Percentiles rank a stretch among this genome's conserved stretches.
Conservation (phyloP, 208 protist genomes). For the Leptomonas seymouri region DNA sequence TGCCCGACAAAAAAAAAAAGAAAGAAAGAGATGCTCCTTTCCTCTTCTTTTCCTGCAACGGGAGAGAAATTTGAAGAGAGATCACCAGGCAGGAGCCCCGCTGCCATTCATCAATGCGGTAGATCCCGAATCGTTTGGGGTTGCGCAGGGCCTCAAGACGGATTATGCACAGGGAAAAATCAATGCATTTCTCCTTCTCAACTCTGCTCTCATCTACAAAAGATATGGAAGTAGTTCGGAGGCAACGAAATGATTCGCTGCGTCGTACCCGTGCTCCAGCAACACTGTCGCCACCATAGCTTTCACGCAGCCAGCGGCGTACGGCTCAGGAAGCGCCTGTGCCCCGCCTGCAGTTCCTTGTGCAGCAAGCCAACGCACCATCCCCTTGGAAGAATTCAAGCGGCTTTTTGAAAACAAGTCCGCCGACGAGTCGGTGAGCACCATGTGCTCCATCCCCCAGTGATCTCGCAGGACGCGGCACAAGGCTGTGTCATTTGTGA, state of each 20-base stretch:
- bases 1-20: too few species aligned
- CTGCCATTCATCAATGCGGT: too few species aligned
- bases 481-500: conserved; percentile 64
- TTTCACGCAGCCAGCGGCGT: conserved; percentile 73
- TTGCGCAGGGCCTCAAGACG: too few species aligned
- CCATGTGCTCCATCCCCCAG: conserved; percentile 85
- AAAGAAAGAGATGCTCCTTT: too few species aligned
- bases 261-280: conserved; percentile 63
- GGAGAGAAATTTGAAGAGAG: too few species aligned
- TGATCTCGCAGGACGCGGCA: conserved; percentile 63
- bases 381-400: conserved; percentile 48
- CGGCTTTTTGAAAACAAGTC: conserved; percentile 62
- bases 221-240: conserved; percentile 59
- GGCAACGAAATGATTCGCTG: conserved; percentile 57
- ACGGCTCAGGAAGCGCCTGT: conserved; percentile 67
- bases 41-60: too few species aligned
- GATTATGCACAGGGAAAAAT: too few species aligned
- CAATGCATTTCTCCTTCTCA: not conserved
- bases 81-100: too few species aligned
- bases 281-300: conserved; percentile 71
- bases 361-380: conserved; percentile 60
- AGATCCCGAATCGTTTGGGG: too few species aligned
- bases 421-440: conserved; percentile 82
- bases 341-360: conserved; percentile 30
- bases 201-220: conserved; percentile 5